Conservation (phyloP, 202 grass and related monocot genomes). For the Zizania palustris region DNA sequence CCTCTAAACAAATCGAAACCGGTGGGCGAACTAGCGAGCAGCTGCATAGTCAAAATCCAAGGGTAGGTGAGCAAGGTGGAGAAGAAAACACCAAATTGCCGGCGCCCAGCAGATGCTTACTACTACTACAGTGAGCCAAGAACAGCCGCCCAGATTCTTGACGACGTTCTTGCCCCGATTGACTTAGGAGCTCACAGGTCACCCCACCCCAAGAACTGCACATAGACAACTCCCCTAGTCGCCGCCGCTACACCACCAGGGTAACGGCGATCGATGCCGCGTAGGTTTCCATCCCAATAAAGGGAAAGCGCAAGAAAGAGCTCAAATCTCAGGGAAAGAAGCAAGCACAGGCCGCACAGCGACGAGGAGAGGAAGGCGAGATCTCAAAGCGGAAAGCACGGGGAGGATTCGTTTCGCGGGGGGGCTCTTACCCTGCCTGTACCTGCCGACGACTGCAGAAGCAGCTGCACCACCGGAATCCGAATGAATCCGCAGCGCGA, state of each 20-base stretch:
- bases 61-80: slow-evolving; percentile 37
- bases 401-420: slow-evolving; percentile 28
- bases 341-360: too few relatives aligned
- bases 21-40: slow-evolving; percentile 3
- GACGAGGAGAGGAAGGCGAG: too few relatives aligned
- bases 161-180: too few relatives aligned
- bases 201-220: too few relatives aligned
- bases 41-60: slow-evolving; percentile 50
- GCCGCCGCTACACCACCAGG: background rate
- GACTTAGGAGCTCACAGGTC: too few relatives aligned
- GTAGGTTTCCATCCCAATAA: slow-evolving; percentile 39
- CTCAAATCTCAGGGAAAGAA: slow-evolving; percentile 3
- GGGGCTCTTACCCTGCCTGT: background rate
- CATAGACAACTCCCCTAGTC: background rate
- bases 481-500: too few relatives aligned
- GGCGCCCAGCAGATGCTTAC: too few relatives aligned
- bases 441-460: too few relatives aligned
- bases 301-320: slow-evolving; percentile 25
- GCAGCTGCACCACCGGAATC: background rate
- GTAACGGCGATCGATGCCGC: background rate
- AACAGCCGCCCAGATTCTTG: background rate
- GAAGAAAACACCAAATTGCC: background rate
- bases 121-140: too few relatives aligned
- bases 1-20: slow-evolving; percentile 8
- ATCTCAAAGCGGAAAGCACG: background rate